Evolutionary conservation across 139 green algal species (phyloP).

Genomic region (Spirogloea muscicola): DNA sequence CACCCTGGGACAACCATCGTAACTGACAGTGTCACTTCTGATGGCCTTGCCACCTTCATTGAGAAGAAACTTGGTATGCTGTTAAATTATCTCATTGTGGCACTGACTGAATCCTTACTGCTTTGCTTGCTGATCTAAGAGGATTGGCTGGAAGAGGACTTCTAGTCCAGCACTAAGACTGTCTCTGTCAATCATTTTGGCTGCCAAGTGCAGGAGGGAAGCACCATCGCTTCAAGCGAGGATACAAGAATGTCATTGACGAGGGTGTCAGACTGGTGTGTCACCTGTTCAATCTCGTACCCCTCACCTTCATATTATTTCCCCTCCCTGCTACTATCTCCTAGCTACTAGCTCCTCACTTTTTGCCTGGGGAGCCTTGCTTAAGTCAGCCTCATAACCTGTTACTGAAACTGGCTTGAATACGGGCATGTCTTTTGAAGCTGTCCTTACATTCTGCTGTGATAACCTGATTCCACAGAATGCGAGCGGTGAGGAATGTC

Average conservation of each 20-base stretch:
- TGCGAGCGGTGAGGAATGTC: conserved; percentile 60
- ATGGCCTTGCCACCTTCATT: conserved; percentile 87
- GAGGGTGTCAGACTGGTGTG: conserved; percentile 34
- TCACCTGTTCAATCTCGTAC: background rate
- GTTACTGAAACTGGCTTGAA: background rate
- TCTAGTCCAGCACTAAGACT: background rate
- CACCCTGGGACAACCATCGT: conserved; percentile 89
- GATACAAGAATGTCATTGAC: conserved; percentile 96
- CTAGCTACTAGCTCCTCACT: background rate
- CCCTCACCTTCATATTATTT: background rate
- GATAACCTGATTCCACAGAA: background rate
- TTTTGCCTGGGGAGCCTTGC: background rate
- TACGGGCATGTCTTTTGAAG: background rate
- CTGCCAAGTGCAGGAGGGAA: conserved; percentile 29
- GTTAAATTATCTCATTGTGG: background rate
- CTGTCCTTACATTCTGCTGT: no score
- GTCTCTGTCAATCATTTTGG: background rate
- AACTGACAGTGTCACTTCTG: conserved; percentile 88
- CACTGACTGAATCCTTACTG: background rate
- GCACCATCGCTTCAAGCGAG: conserved; percentile 72
- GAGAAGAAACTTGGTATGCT: conserved; percentile 32
- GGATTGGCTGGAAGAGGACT: background rate
- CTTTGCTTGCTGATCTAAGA: background rate
- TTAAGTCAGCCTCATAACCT: background rate
- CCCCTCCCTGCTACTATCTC: background rate